Evolutionary conservation across 768 basidiomycete species (phyloP).

Genomic region (Mycena latifolia): DNA sequence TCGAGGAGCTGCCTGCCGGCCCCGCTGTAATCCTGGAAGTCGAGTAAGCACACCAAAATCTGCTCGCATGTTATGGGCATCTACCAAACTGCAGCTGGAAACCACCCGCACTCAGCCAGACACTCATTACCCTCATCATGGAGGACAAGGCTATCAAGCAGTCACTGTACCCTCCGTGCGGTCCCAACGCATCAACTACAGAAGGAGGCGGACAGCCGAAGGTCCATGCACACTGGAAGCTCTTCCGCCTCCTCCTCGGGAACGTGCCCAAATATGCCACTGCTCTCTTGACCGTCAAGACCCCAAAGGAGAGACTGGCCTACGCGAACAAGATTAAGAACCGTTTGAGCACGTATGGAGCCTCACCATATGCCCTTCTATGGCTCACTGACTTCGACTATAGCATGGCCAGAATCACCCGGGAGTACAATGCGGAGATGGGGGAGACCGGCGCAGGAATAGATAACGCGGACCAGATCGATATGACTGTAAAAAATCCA

Average conservation of each 20-base stretch:
- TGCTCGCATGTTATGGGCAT: not conserved
- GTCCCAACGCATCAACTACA: slow-evolving; percentile 2
- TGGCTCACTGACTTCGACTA: too few relatives aligned
- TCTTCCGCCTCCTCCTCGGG: not conserved
- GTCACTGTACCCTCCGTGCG: not conserved
- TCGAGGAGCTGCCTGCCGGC: too few relatives aligned
- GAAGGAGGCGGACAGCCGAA: slow-evolving; percentile 9
- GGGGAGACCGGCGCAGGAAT: slow-evolving; percentile 4
- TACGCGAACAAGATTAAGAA: slow-evolving; percentile 18
- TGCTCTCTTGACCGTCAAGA: not conserved
- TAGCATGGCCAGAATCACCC: not conserved
- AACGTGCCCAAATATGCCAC: not conserved
- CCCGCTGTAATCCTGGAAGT: not conserved
- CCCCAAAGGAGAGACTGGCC: not conserved
- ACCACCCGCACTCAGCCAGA: not conserved
- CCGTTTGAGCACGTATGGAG: slow-evolving; percentile 1
- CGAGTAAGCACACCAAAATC: not conserved
- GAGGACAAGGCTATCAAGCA: slow-evolving; percentile 5
- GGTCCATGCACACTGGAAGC: not conserved
- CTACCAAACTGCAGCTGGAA: slow-evolving; percentile 5
- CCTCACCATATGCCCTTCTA: not conserved
- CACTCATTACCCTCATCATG: slow-evolving; percentile 1
- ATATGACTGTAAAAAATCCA: too few relatives aligned
- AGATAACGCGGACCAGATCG: not conserved
- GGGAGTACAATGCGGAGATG: not conserved